Conservation (phyloP, 805 yeast genomes). For the Metschnikowia rubicola region DNA sequence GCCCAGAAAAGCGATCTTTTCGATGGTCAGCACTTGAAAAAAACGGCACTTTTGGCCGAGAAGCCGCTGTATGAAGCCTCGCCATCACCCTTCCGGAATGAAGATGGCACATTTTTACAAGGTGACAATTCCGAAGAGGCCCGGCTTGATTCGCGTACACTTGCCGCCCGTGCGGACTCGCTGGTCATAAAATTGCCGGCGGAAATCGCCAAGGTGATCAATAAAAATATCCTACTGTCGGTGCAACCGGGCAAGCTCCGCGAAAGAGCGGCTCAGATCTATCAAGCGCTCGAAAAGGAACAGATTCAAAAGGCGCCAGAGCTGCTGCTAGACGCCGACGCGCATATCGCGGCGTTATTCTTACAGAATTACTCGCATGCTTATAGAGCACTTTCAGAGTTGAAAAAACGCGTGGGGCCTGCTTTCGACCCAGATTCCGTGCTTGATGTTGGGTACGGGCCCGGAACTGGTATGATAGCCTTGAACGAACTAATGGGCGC, state of each 20-base stretch:
- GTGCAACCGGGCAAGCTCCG: conserved; percentile 63
- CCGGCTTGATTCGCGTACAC: conserved; percentile 56
- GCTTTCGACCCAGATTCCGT: conserved; percentile 63
- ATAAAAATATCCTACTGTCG: conserved; percentile 58
- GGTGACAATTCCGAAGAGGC: conserved; percentile 49
- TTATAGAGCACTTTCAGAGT: conserved; percentile 62
- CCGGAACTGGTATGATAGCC: conserved; percentile 88
- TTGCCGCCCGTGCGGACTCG: conserved; percentile 53
- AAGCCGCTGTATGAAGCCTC: conserved; percentile 5
- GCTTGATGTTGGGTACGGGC: conserved; percentile 84
- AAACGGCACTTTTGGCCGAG: conserved; percentile 1
- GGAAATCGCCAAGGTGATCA: conserved; percentile 53
- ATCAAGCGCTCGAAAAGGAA: conserved; percentile 46
- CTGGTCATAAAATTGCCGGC: conserved; percentile 54
- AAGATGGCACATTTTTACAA: conserved; percentile 39
- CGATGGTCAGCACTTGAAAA: conserved; percentile 1
- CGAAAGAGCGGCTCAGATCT: conserved; percentile 56
- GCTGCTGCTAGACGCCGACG: conserved; percentile 57
- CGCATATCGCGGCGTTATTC: conserved; percentile 76
- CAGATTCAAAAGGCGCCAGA: conserved; percentile 51
- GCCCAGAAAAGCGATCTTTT: conserved; percentile 8
- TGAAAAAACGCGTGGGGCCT: conserved; percentile 51
- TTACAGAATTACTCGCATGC: conserved; percentile 76
- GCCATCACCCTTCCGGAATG: conserved; percentile 34
- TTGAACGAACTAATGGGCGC: conserved; percentile 77